Conservation (phyloP, 1,284 basidiomycete species). For the Moesziomyces aphidis region DNA sequence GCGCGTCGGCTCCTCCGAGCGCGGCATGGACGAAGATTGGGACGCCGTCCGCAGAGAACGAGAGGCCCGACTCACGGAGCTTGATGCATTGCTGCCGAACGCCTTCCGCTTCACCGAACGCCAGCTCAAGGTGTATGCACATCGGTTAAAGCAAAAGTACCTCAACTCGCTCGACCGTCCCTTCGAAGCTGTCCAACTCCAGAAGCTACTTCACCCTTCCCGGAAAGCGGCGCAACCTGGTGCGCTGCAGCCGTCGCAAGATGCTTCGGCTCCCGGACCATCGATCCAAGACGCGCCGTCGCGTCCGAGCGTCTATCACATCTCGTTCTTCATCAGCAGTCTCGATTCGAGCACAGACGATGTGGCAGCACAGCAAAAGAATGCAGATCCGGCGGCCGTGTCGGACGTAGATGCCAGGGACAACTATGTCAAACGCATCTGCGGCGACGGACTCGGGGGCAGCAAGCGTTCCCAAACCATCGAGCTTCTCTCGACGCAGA, state of each 20-base stretch:
- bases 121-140: constrained; percentile 31
- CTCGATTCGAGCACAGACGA: constrained; percentile 17
- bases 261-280: not conserved
- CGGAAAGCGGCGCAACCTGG: not conserved
- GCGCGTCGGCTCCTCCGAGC: constrained; percentile 4
- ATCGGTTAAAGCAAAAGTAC: constrained; percentile 34
- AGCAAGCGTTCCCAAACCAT: constrained; percentile 39
- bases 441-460: constrained; percentile 37
- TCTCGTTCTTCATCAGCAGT: constrained; percentile 37
- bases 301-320: constrained; percentile 11
- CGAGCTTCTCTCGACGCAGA: constrained; percentile 37
- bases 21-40: constrained; percentile 11
- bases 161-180: constrained; percentile 45
- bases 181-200: constrained; percentile 17
- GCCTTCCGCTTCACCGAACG: constrained; percentile 34
- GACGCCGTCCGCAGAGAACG: constrained; percentile 20
- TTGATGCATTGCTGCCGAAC: constrained; percentile 27
- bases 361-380: not conserved
- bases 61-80: constrained; percentile 15
- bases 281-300: not conserved
- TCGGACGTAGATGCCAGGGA: constrained; percentile 17
- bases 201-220: constrained; percentile 7
- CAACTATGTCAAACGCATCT: constrained; percentile 42
- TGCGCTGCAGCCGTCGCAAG: not conserved
- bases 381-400: not conserved